phyloP scores from a whole-genome alignment of 192 early-diverging fungal genomes.

The Mortierella alpina region DNA sequence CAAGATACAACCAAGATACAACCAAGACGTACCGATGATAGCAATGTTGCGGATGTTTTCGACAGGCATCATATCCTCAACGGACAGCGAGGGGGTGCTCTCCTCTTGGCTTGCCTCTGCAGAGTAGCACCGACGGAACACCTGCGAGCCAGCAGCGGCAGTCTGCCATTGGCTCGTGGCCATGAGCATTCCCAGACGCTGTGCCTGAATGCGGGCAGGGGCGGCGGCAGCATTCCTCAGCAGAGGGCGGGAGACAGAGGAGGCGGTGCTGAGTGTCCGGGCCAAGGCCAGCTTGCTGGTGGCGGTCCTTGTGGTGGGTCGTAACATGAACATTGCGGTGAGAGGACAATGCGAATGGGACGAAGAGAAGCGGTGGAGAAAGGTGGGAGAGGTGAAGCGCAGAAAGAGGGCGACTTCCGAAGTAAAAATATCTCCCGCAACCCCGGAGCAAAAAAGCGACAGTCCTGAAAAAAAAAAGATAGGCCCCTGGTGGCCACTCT shows the following conservation, averaged over 20 bases:
- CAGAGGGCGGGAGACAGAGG: conserved; percentile 6
- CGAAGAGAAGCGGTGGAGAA: background rate
- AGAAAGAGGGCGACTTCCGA: too few species aligned
- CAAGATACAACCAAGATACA: background rate
- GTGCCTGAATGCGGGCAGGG: conserved; percentile 20
- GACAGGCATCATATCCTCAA: conserved; percentile 53
- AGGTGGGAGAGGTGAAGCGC: background rate
- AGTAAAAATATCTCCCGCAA: too few species aligned
- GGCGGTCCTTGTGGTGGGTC: conserved; percentile 26
- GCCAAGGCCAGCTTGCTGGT: conserved; percentile 19
- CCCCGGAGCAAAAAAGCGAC: too few species aligned
- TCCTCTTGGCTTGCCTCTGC: conserved; percentile 31
- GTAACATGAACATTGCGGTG: conserved; percentile 33
- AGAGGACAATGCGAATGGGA: conserved; percentile 12
- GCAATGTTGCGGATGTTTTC: conserved; percentile 56
- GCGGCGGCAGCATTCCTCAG: conserved; percentile 10
- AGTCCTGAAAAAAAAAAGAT: too few species aligned
- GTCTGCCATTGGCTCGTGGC: conserved; percentile 18
- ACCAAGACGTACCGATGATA: conserved; percentile 38
- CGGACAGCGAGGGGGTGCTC: conserved; percentile 25
- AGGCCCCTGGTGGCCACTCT: too few species aligned
- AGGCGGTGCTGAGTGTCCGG: conserved; percentile 8
- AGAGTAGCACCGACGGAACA: conserved; percentile 30
- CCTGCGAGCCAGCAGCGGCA: conserved; percentile 15
- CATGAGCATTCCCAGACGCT: conserved; percentile 18